Percentiles rank a stretch among this genome's conserved stretches.
These are phyloP conservation scores for Paspalum vaginatum DNA, from an alignment of 176 grass and related monocot genomes.

Conservation along the genomic window DNA sequence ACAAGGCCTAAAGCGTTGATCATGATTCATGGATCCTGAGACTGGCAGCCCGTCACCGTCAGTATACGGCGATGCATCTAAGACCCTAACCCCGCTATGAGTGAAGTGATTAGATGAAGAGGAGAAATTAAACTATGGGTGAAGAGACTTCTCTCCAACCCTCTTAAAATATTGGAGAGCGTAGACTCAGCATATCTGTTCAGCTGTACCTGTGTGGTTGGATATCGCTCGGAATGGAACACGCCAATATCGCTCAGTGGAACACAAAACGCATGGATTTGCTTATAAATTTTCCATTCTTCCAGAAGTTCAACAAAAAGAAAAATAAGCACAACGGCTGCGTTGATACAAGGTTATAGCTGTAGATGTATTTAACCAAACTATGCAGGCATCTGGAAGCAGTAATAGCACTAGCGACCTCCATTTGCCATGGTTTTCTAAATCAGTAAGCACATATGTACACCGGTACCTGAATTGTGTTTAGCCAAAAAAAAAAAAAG, in stretches of 20 bases:
- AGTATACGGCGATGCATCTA: background rate
- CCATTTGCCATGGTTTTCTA: background rate
- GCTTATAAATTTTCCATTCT: background rate
- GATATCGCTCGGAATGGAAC: background rate
- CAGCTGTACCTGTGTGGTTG: too few species aligned
- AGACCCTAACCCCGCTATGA: background rate
- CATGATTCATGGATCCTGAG: too few species aligned
- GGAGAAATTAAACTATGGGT: background rate
- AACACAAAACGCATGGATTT: background rate
- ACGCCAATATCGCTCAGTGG: background rate
- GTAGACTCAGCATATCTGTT: background rate
- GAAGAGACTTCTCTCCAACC: background rate
- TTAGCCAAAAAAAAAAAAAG: conserved; percentile 8
- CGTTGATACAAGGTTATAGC: background rate
- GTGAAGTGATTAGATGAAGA: background rate
- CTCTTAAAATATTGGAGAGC: background rate
- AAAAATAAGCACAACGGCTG: background rate
- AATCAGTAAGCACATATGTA: conserved; percentile 16
- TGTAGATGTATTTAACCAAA: conserved; percentile 1
- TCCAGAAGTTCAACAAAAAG: background rate
- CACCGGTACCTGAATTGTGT: background rate
- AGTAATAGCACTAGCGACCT: background rate
- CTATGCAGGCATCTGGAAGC: background rate
- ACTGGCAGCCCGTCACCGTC: too few species aligned
- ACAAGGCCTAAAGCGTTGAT: too few species aligned